These are phyloP conservation scores for Alisma plantagoaquatica DNA, from an alignment of 106 monocot species.

Conservation along the genomic window DNA sequence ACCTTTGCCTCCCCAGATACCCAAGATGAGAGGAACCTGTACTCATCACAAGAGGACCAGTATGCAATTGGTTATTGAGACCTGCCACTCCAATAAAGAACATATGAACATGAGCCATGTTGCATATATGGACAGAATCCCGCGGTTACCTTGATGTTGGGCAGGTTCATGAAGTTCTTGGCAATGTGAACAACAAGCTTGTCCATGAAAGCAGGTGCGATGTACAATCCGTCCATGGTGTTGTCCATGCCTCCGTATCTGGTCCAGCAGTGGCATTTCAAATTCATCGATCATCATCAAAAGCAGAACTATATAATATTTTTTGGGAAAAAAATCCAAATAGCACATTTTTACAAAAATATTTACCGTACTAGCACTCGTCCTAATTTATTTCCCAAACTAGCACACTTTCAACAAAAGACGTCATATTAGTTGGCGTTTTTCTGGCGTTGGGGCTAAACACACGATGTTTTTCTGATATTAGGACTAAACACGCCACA, in stretches of 20 bases:
- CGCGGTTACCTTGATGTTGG: slow-evolving; percentile 89
- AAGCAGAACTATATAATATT: no score
- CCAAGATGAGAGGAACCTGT: slow-evolving; percentile 94
- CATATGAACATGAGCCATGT: no score
- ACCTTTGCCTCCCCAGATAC: slow-evolving; percentile 99
- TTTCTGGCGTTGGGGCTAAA: no score
- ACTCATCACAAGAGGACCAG: no score
- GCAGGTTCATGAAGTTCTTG: slow-evolving; percentile 93
- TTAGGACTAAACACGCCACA: no score
- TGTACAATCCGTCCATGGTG: slow-evolving; percentile 74
- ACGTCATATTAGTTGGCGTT: no score
- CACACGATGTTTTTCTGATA: no score
- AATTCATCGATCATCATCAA: not conserved
- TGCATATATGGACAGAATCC: no score
- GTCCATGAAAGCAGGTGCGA: slow-evolving; percentile 95
- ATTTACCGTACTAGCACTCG: not conserved
- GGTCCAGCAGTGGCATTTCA: not conserved
- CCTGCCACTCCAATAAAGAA: not conserved
- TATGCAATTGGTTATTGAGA: no score
- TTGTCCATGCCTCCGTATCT: slow-evolving; percentile 78
- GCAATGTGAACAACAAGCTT: slow-evolving; percentile 89
- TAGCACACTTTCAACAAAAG: no score
- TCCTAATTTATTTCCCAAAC: no score
- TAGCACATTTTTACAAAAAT: not conserved
- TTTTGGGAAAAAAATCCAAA: not conserved